phyloP scores from a whole-genome alignment of 306 rosid species.

The Senna siamea region DNA sequence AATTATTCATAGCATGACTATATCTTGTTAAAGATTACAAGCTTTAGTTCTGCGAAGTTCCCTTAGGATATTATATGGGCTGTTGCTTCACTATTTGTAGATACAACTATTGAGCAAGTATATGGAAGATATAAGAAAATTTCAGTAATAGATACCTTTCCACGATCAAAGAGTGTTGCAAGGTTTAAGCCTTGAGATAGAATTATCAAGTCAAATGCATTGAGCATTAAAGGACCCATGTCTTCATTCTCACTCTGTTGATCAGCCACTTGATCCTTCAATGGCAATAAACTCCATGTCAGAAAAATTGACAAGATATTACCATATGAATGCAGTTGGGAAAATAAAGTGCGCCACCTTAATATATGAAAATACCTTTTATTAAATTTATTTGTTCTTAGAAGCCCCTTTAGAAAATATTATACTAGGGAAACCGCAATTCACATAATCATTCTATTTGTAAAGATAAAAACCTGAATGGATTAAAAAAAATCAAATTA shows the following conservation, averaged over 20 bases:
- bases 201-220: conserved; percentile 89
- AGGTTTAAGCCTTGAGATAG: conserved; percentile 93
- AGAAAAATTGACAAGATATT: conserved; percentile 30
- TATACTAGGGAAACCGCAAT: not conserved
- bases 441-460: not conserved
- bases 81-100: conserved; percentile 1
- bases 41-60: conserved; percentile 25
- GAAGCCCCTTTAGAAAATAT: not conserved
- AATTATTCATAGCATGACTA: conserved; percentile 10
- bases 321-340: conserved; percentile 2
- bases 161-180: conserved; percentile 75
- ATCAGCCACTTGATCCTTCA: conserved; percentile 58
- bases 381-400: not conserved
- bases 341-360: conserved; percentile 7
- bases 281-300: conserved; percentile 32
- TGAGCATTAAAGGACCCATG: conserved; percentile 72
- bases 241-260: conserved; percentile 62
- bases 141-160: conserved; percentile 54
- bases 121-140: conserved; percentile 6
- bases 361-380: not conserved
- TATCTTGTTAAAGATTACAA: conserved; percentile 19
- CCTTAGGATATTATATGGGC: conserved; percentile 9
- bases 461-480: not conserved
- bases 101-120: not conserved
- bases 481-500: not conserved